phyloP scores from a whole-genome alignment of 768 basidiomycete genomes.

The Trametes villosa region DNA sequence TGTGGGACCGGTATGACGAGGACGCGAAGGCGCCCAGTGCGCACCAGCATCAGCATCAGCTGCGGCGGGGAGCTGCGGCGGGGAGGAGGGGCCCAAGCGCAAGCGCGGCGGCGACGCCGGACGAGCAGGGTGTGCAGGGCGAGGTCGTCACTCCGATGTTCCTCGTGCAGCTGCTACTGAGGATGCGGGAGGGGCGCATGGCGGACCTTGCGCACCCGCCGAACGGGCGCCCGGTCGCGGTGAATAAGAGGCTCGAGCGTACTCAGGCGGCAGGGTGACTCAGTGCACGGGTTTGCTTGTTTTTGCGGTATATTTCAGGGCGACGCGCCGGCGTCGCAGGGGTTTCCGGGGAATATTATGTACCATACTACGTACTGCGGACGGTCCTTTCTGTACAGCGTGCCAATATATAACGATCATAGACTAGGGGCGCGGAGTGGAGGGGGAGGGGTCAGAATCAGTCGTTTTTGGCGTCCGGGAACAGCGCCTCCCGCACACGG shows the following conservation, averaged over 20 bases:
- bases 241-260: conserved; percentile 77
- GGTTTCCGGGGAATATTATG: background rate
- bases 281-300: background rate
- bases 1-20: conserved; percentile 87
- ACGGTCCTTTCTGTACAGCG: conserved; percentile 12
- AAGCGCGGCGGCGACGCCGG: conserved; percentile 36
- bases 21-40: conserved; percentile 44
- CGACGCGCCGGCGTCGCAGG: background rate
- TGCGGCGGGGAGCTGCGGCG: conserved; percentile 20
- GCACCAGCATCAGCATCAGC: conserved; percentile 17
- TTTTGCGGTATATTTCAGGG: background rate
- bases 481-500: conserved; percentile 41
- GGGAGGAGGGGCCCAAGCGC: conserved; percentile 30
- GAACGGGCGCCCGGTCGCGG: conserved; percentile 53
- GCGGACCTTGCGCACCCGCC: conserved; percentile 57
- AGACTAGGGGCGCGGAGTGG: background rate
- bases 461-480: conserved; percentile 32
- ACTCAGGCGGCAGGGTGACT: conserved; percentile 53
- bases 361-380: conserved; percentile 10
- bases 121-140: conserved; percentile 21
- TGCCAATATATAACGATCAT: conserved; percentile 8
- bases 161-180: conserved; percentile 57
- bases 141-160: conserved; percentile 58
- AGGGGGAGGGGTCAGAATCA: background rate
- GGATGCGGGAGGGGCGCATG: conserved; percentile 70